Evolutionary conservation across 768 basidiomycete genomes (phyloP).

Genomic region (Hygrophoropsis aurantiaca): DNA sequence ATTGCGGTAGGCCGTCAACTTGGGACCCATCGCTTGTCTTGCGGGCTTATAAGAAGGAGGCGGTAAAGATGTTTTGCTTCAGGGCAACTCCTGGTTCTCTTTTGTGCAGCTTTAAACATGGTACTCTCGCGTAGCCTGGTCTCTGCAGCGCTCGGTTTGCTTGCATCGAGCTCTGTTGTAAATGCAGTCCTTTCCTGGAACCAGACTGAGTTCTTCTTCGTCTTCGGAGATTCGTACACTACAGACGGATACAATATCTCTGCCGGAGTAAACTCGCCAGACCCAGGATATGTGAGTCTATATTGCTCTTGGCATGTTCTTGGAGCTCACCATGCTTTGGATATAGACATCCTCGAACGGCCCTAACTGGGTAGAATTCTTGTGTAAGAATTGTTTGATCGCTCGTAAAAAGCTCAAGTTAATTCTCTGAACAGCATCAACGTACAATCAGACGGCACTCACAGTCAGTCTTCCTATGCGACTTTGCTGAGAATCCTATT

Average conservation of each 20-base stretch:
- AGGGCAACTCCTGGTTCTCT: neutral
- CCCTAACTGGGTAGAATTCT: constrained; percentile 59
- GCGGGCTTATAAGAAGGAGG: constrained; percentile 9
- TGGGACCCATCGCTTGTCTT: neutral
- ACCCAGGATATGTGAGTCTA: constrained; percentile 48
- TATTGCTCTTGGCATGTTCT: neutral
- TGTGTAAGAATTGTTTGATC: constrained; percentile 41
- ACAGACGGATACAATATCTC: constrained; percentile 60
- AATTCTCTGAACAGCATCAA: too few relatives aligned
- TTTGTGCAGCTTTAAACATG: constrained; percentile 8
- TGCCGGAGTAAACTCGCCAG: constrained; percentile 50
- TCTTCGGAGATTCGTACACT: constrained; percentile 67
- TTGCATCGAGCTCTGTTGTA: constrained; percentile 4
- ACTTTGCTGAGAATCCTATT: neutral
- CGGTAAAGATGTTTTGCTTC: neutral
- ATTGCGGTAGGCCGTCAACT: neutral
- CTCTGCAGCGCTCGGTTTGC: constrained; percentile 3
- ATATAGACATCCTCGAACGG: constrained; percentile 62
- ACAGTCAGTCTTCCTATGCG: constrained; percentile 32
- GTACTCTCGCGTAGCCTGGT: constrained; percentile 4
- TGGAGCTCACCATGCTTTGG: neutral
- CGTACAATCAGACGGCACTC: constrained; percentile 55
- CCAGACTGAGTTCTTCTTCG: constrained; percentile 53
- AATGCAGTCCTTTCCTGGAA: constrained; percentile 46
- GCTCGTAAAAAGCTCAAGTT: too few relatives aligned